Conservation (phyloP, 257 asterid genomes). For the Cynanchum wilfordii region DNA sequence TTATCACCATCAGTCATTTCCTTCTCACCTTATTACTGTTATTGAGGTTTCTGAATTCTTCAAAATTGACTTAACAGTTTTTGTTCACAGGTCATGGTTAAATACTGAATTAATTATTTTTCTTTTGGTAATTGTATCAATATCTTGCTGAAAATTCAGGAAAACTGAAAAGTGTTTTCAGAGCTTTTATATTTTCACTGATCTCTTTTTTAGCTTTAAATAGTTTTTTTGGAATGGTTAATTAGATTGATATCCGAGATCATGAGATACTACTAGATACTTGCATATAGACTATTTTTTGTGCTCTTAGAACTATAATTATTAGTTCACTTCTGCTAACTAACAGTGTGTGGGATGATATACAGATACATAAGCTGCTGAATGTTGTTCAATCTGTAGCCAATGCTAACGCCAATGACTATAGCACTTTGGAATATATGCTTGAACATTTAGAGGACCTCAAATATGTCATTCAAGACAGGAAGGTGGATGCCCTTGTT, state of each 20-base stretch:
- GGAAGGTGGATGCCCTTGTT: constrained; percentile 97
- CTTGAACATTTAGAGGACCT: constrained; percentile 75
- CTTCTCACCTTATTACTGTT: background rate
- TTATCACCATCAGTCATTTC: background rate
- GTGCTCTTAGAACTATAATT: background rate
- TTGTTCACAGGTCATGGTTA: background rate
- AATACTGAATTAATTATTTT: background rate
- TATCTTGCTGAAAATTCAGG: background rate
- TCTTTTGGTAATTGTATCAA: background rate
- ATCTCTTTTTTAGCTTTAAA: background rate
- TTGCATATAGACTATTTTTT: background rate
- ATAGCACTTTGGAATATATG: constrained; percentile 75
- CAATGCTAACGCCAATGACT: constrained; percentile 56
- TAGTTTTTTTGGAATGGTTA: background rate
- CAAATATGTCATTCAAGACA: constrained; percentile 76
- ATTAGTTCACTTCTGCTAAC: constrained; percentile 17
- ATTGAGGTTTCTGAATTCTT: background rate
- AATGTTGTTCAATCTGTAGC: constrained; percentile 76
- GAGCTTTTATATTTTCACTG: background rate
- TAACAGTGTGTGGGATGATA: constrained; percentile 30
- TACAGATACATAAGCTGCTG: constrained; percentile 75
- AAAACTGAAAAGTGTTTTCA: background rate
- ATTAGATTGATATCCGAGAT: background rate
- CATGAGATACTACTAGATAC: constrained; percentile 3
- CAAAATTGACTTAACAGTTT: background rate